A percentile compares a stretch with the other conserved stretches of the same genome.
Conservation (phyloP, 139 green algal genomes). For the Micromonas pusilla region DNA sequence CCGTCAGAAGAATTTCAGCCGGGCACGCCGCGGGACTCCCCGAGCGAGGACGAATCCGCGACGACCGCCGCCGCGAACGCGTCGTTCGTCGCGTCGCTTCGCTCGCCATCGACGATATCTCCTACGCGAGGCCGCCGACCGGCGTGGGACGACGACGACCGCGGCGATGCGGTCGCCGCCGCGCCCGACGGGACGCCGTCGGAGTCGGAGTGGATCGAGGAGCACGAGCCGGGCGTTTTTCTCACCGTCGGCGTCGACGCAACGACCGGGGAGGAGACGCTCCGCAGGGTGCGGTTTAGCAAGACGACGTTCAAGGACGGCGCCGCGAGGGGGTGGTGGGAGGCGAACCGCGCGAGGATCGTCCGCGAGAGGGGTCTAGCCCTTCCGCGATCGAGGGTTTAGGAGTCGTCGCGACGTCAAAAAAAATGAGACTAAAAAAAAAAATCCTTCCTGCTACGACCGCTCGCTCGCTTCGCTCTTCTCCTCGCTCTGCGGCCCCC, state of each 20-base stretch:
- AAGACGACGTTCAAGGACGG: constrained; percentile 1
- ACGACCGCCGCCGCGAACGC: too few species aligned
- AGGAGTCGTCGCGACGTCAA: too few species aligned
- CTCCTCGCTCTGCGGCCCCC: neutral
- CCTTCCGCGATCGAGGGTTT: too few species aligned
- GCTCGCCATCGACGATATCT: too few species aligned
- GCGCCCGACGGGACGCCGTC: neutral
- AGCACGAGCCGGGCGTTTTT: constrained; percentile 21
- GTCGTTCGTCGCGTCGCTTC: too few species aligned
- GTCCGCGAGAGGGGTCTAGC: neutral
- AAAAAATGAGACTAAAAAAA: too few species aligned
- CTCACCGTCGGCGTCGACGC: neutral
- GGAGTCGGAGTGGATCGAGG: constrained; percentile 7
- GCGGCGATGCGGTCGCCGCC: neutral
- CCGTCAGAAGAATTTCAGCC: too few species aligned
- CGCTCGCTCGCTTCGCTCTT: neutral
- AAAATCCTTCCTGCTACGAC: neutral
- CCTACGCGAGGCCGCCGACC: too few species aligned
- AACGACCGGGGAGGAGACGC: neutral
- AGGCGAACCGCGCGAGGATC: constrained; percentile 2
- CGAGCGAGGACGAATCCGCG: too few species aligned
- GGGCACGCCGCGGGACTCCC: too few species aligned
- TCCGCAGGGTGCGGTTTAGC: constrained; percentile 1
- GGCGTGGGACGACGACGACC: too few species aligned
- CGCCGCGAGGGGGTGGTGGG: constrained; percentile 2